Base-by-base conservation (phyloP, 106 monocot species). In the Alisma plantagoaquatica region DNA sequence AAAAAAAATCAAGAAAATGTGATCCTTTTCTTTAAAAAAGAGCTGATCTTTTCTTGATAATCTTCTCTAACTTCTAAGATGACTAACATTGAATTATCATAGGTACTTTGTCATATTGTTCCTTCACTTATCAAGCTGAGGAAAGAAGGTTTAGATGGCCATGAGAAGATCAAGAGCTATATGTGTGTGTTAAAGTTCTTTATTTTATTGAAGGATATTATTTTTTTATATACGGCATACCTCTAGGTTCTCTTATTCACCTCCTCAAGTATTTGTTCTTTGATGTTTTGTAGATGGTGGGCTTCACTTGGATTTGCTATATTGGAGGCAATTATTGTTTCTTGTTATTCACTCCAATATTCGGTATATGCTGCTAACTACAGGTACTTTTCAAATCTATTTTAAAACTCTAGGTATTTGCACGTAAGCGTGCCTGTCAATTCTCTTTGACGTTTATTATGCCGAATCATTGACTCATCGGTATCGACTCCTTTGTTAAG, bases 151-250 rank as follows among this genome's bases (percentile, higher is more conserved):
- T 77, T 99, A 75, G 98, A 99, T 82, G 85, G 82, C 23, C 98
- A 99, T 54, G 98, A 99, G 72, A 99, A 99, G 85, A 90, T 99
- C 48, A 99, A 98, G 77, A 74, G 85, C 59, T 90, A 99, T 73
- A 90, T 99, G 98, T 99, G 79, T 75, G 96, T 85, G 51, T 77
- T 77, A 38, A 38, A 7, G 35, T 14, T 38, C 14, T 38, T 38
- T 7, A 14, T 38, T 38, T 38, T 38, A 38, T 14, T 38, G 35
- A 7, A 38, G 6, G 14, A 38, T 38, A 14, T n/a, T 38, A 38
- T 38, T 14, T 38, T 7, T 14, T 38, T 14, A 38, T 6, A 38
- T 6, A 6, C 6, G 14, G 14, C 14, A 38, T 38, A 38, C 14
- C 35, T 38, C 35, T 38, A 38, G 14, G 6, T 14, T 38, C 35